Evolutionary conservation across 169 alveolate genomes (phyloP), one percentile per base, ranked within the genome.

Genomic region (Plasmodium adleri): DNA sequence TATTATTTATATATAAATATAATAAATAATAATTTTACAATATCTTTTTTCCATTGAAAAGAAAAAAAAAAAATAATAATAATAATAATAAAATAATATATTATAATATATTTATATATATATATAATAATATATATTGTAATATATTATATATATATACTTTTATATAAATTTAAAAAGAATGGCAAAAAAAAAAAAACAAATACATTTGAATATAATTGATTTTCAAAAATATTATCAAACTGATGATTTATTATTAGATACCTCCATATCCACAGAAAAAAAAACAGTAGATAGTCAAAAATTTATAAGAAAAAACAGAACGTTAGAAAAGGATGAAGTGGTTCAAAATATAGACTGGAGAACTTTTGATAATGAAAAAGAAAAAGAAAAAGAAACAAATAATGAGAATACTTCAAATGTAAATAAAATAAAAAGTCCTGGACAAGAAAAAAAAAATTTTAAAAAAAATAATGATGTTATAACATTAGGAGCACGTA

Each of bases 151-250:
- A 64, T 64, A 64, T 45, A 70, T 70, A 70, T 43, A 43, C 43
- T 0, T 70, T 15, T 70, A 45, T 70, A 47, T 70, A 47, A 45
- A 47, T 49, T 8, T 43, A 70, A 17, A 20, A 4, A 58, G 50
- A 45, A 76, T 76, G 88, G 83, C 78, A 47, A 80, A 80, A 62
- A 80, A 80, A 24, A 80, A 80, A 24, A 66, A 80, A 58, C 90
- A 80, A 80, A 80, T 80, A 24, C 83, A 70, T 68, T 45, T 80
- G 17, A 80, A 80, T 59, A 66, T 80, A 39, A 68, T 80, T 13
- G 90, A 80, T 59, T 59, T 80, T 3, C 90, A 80, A 68, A 80
- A 80, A 59, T 54, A 28, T 26, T 80, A 80, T 39, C 90, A 80
- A 72, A 80, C 67, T 22, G 90, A 80, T 58, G 90, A 78, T 20